Base-by-base conservation (phyloP, 2,329 filamentous ascomycete genomes). In the Cadophora malorum region DNA sequence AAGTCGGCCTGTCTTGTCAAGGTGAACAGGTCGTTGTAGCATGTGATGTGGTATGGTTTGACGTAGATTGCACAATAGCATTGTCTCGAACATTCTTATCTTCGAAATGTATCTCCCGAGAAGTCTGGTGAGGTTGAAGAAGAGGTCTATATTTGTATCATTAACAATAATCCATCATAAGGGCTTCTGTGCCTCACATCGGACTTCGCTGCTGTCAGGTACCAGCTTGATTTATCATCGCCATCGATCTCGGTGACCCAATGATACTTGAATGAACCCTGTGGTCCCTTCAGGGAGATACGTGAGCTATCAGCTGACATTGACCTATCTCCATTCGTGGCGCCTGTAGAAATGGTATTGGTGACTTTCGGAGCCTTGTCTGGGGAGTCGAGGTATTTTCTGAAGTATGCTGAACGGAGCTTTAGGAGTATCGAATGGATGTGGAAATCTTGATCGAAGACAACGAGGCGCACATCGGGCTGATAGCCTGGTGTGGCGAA, bases 351-450 rank as follows among this genome's bases (percentile, higher is more conserved):
- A 14, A 45, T 2, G 16, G 41, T 7, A 14, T 38, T 45, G 4
- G 41, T 19, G 41, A 19, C 41, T 19, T 45, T 45, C 16, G 41
- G 41, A 4, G 25, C 31, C 60, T 73, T 73, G 1, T 71, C 67
- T 2, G 67, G 45, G 6, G 68, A 70, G 33, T 73, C 65, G 9
- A 73, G 62, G 10, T 62, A 68, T 23, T 52, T 64, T 25, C 47
- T 45, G 53, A 71, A 71, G 62, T 65, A 71, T 4, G 50, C 60
- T 2, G 68, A 70, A 19, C 67, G 41, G 4, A 66, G 19, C 53
- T 71, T 70, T 2, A 71, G 31, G 16, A 67, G 14, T 8, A 38
- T 33, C 0, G 67, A 68, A n/a, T 70, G 64, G 9, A 70, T 56
- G 25, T 71, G 64, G n/a, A 68, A 70, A 14, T 35, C 65, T 31